Conservation (phyloP, 2,329 filamentous ascomycete species). For the Zymoseptoria brevis region DNA sequence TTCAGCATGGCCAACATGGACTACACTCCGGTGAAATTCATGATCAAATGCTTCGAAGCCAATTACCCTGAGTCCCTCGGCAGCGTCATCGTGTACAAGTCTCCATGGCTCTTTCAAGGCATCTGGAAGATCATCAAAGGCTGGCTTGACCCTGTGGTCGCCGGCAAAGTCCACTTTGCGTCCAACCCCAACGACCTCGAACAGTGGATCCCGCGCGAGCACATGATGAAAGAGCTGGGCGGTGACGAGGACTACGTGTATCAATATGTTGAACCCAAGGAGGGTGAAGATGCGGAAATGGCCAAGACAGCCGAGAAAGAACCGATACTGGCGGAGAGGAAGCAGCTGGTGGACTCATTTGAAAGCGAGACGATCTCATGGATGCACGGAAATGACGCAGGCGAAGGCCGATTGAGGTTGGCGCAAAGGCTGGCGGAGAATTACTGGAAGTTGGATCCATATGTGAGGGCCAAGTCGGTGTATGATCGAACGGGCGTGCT, state of each 20-base stretch:
- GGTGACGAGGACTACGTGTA: constrained; percentile 82
- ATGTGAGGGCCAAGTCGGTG: constrained; percentile 69
- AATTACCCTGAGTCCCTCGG: constrained; percentile 95
- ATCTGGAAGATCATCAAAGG: constrained; percentile 93
- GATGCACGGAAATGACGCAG: constrained; percentile 49
- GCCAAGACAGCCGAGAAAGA: constrained; percentile 54
- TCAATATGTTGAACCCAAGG: constrained; percentile 65
- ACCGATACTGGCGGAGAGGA: constrained; percentile 55
- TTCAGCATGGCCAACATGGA: constrained; percentile 98
- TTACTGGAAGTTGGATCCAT: constrained; percentile 88
- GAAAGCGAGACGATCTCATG: constrained; percentile 69
- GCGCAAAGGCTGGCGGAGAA: constrained; percentile 53
- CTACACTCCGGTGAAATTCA: constrained; percentile 94
- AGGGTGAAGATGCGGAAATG: constrained; percentile 70
- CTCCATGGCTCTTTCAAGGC: constrained; percentile 96
- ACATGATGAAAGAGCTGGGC: constrained; percentile 75
- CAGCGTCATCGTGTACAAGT: constrained; percentile 84
- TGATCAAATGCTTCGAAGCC: constrained; percentile 98
- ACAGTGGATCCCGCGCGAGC: constrained; percentile 60
- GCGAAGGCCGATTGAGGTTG: constrained; percentile 24
- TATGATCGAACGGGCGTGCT: constrained; percentile 79
- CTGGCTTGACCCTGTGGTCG: constrained; percentile 95
- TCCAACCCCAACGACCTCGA: constrained; percentile 72
- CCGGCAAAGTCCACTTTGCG: constrained; percentile 87
- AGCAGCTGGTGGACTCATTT: constrained; percentile 60